Base-by-base conservation (phyloP, 805 yeast species). In the Saccharomyces paradoxus region DNA sequence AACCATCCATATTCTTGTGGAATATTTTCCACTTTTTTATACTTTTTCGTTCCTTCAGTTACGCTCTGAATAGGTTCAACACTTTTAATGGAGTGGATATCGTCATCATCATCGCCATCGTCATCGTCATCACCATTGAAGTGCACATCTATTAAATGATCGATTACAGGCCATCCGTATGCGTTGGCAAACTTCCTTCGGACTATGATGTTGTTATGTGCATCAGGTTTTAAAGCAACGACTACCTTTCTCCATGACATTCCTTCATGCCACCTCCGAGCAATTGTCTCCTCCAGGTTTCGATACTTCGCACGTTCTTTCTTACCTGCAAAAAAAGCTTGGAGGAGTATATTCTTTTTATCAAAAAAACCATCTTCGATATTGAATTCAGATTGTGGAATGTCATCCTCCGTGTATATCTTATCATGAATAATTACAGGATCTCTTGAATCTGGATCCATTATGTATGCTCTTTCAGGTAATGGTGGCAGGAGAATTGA, bases 191-290 rank as follows among this genome's bases (percentile, higher is more conserved):
- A 94, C 57, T 88, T 73, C 60, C 99, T 77, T 58, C 99, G 75
- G 1, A 92, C 98, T 28, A 89, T 77, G 29, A 94, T 90, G 64
- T 90, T 92, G 64, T 92, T 92, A 66, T 92, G 99, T 0, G 99
- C 97, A 68, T 92, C 99, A 0, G 97, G 97, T 59, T 83, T 80
- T 58, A 94, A 72, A 47, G 82, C 82, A 1, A 91, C 96, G 28
- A 94, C 71, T 2, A 94, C 96, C 70, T 92, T 92, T 48, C 97
- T 74, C 99, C 99, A 92, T 14, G 81, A 70, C 85, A 89, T 80
- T 10, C 80, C 82, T 55, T 80, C 77, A 65, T 92, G 98, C 86
- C 96, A 94, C 49, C 83, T 81, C 46, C 96, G 74, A 0, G 99
- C 99, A 52, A 94, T 86, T 2, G 44, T 37, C 56, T 77, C 77